Evolutionary conservation across 352 stramenopile genomes (phyloP), one percentile per base, ranked within the genome.

Genomic region (Phytopythium cucurbitacearum): DNA sequence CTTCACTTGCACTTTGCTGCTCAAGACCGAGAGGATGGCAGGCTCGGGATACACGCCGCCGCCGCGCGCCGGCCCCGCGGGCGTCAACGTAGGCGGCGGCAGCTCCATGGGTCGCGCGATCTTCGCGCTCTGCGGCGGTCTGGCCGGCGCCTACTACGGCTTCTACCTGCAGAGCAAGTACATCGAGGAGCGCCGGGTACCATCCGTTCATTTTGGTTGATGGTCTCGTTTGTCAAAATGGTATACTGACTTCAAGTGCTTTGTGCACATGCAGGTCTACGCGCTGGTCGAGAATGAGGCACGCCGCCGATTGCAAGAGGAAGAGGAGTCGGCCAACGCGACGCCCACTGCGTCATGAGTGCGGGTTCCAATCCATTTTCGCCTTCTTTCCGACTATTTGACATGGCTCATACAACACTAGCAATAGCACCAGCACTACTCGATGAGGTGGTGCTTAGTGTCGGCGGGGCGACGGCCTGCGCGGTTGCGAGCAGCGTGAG

Each of bases 151-250:
- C 32, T 92, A 92, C 62, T 80, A 76, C 37, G 82, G 82, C 36
- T 92, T 92, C 36, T 92, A 91, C 48, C 60, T 92, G 57, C 82
- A 92, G 67, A 87, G 67, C 62, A 92, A 91, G 59, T 89, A 83
- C 56, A 80, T 92, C 41, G 82, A 92, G 65, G 80, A 92, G 60
- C 73, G 76, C 56, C 73, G 76, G 39, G 82, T 90, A 67, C 32
- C 62, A 49, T 3, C 6, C 36, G 15, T 15, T 28, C 10, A 1
- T 39, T 54, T 40, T 63, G 57, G 16, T 21, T n/a, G 4, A 4
- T 3, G 5, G 33, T 21, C 39, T 45, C 16, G 9, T n/a, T 0
- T 5, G 5, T 44, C 32, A 5, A 35, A 8, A 7, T 44, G 33
- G 15, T 13, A 12, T 7, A 21, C 32, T 52, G 13, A 34, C 34